These are phyloP conservation scores for Microcera coccophila DNA, from an alignment of 2,329 filamentous ascomycete species.

Conservation along the genomic window DNA sequence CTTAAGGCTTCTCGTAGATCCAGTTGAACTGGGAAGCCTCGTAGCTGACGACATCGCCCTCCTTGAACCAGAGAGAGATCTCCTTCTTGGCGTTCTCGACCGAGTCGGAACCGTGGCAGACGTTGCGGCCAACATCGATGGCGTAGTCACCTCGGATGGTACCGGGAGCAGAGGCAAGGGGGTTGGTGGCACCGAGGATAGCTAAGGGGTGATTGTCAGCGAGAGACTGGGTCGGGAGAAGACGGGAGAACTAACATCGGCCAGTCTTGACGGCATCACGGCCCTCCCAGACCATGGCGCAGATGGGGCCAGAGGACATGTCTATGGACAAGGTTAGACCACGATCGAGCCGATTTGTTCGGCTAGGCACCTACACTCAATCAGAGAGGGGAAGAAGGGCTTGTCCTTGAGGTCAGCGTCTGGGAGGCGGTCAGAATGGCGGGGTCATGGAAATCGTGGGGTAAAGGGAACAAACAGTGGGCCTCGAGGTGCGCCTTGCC, in stretches of 20 bases:
- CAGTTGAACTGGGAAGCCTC: slow-evolving; percentile 83
- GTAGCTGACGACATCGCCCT: slow-evolving; percentile 79
- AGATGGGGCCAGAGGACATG: slow-evolving; percentile 95
- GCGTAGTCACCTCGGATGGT: slow-evolving; percentile 96
- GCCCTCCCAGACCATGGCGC: slow-evolving; percentile 99
- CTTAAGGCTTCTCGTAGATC: slow-evolving; percentile 88
- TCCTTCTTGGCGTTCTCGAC: slow-evolving; percentile 99
- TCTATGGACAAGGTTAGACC: slow-evolving; percentile 49
- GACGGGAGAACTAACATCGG: slow-evolving; percentile 59
- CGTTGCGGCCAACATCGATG: slow-evolving; percentile 84
- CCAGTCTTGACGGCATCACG: slow-evolving; percentile 99
- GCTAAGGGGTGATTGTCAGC: slow-evolving; percentile 40
- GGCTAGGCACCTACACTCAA: slow-evolving; percentile 66
- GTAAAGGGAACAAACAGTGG: slow-evolving; percentile 62
- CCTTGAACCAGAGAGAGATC: slow-evolving; percentile 97
- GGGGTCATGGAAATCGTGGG: slow-evolving; percentile 7
- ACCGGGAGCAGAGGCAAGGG: slow-evolving; percentile 85
- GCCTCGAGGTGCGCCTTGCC: slow-evolving; percentile 94
- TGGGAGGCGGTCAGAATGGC: slow-evolving; percentile 34
- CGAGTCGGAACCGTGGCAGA: slow-evolving; percentile 98
- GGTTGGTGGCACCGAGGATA: slow-evolving; percentile 99
- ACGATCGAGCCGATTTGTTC: background rate
- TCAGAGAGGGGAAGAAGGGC: slow-evolving; percentile 94
- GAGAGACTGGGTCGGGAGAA: background rate
- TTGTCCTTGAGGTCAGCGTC: slow-evolving; percentile 86